Evolutionary conservation across 1,139 yeast genomes (phyloP).

Genomic region (Suhomyces anneliseae): DNA sequence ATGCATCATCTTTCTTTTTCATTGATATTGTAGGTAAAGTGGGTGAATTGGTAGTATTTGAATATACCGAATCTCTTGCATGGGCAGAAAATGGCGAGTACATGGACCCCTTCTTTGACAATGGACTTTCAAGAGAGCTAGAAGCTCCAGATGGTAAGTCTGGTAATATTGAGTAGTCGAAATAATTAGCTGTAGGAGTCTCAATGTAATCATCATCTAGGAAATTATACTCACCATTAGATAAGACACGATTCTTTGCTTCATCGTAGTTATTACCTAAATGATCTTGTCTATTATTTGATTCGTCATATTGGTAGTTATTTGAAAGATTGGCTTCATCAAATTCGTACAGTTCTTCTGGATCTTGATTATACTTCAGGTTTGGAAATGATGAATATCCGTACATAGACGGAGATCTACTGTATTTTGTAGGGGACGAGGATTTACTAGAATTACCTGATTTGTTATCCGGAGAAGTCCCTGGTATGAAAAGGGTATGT

Average conservation of each 20-base stretch:
- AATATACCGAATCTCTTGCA: slow-evolving; percentile 10
- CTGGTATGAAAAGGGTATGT: slow-evolving; percentile 12
- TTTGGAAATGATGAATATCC: slow-evolving; percentile 5
- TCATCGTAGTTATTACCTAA: neutral
- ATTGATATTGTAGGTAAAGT: slow-evolving; percentile 9
- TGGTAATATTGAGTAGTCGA: slow-evolving; percentile 44
- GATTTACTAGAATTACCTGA: slow-evolving; percentile 22
- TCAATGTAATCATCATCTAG: slow-evolving; percentile 17
- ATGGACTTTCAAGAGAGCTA: slow-evolving; percentile 9
- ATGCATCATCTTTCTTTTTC: slow-evolving; percentile 19
- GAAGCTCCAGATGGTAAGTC: slow-evolving; percentile 32
- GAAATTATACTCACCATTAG: slow-evolving; percentile 10
- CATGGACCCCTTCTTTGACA: slow-evolving; percentile 2
- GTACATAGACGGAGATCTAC: slow-evolving; percentile 19
- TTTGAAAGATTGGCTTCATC: slow-evolving; percentile 5
- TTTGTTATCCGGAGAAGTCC: slow-evolving; percentile 5
- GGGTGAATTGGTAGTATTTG: slow-evolving; percentile 4
- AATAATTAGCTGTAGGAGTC: slow-evolving; percentile 31
- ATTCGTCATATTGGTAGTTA: slow-evolving; percentile 7
- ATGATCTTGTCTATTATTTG: no score
- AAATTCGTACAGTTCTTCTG: slow-evolving; percentile 2
- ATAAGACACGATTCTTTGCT: neutral
- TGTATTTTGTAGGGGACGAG: slow-evolving; percentile 32
- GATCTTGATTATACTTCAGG: neutral
- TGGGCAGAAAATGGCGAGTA: slow-evolving; percentile 4